Evolutionary conservation across 2,329 filamentous ascomycete species (phyloP), one percentile per base, ranked within the genome.

Genomic region (Metarhizium robertsii): DNA sequence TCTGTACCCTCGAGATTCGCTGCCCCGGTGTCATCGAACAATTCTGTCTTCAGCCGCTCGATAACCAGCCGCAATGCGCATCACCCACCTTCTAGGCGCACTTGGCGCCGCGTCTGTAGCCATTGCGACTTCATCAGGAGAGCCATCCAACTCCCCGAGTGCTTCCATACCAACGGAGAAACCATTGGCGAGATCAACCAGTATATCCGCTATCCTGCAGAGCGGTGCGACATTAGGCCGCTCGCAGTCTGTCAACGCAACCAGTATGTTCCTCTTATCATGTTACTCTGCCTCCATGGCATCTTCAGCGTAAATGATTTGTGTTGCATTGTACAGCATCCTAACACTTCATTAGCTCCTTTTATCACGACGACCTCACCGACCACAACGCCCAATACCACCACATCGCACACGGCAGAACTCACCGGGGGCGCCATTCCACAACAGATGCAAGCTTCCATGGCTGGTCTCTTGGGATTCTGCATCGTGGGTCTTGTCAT

Each of bases 401-500:
- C 67, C n/a, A 54, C 59, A 42, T 62, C 64, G 25, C 60, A 57
- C n/a, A 54, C 64, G 46, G 57, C 65, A 30, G 61, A 63, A 42
- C 64, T 66, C 18, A 66, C 67, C 13, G 69, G 66, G 18, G 69
- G 67, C 36, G 67, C 67, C 20, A 62, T 68, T 49, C 62, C 66
- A 42, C 63, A 65, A 53, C 64, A 66, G 52, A 65, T 69, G 66
- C 62, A 69, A 58, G 60, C 61, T 49, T 71, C 69, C 51, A 65
- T 69, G 58, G 65, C 59, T 46, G 69, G 69, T 38, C 61, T 71
- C n/a, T 54, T 72, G 55, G 69, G 67, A 40, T 71, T 71, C 57
- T 68, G 67, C 59, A 67, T 70, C 60, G 65, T 71, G 62, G 66
- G 68, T 18, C 60, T 72, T 51, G 64, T 70, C 59, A 62, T 71